phyloP scores from a whole-genome alignment of 345 rosid species.

The Isatis tinctoria region DNA sequence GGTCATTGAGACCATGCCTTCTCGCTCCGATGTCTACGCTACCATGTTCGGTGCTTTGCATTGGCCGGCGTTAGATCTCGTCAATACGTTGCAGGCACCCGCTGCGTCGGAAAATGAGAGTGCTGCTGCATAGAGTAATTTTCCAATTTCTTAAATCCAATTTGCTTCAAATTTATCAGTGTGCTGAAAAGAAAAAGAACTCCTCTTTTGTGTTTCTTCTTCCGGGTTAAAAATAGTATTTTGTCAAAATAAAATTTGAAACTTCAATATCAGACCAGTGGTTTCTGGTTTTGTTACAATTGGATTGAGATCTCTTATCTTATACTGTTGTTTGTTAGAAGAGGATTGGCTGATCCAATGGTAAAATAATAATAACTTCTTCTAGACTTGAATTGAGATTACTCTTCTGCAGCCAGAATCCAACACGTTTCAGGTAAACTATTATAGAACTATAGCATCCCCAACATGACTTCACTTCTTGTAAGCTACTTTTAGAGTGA shows the following conservation, averaged over 20 bases:
- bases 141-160: slow-evolving; percentile 28
- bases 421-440: too few species aligned
- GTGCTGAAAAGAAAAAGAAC: slow-evolving; percentile 3
- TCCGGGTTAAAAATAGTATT: not conserved
- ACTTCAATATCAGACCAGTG: not conserved
- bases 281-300: slow-evolving; percentile 2
- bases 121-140: slow-evolving; percentile 31
- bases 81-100: slow-evolving; percentile 78
- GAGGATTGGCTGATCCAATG: not conserved
- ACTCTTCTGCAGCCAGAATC: too few species aligned
- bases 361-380: too few species aligned
- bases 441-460: too few species aligned
- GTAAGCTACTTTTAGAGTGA: not conserved
- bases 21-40: slow-evolving; percentile 67
- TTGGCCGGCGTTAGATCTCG: slow-evolving; percentile 68
- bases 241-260: not conserved
- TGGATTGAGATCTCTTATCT: slow-evolving; percentile 1
- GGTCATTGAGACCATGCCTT: slow-evolving; percentile 72
- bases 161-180: slow-evolving; percentile 23
- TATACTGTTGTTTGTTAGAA: not conserved
- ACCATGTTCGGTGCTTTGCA: slow-evolving; percentile 71
- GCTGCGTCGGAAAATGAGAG: slow-evolving; percentile 24
- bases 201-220: slow-evolving; percentile 7
- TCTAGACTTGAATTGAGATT: too few species aligned
- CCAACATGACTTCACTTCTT: too few species aligned